A percentile compares a stretch with the other conserved stretches of the same genome.
phyloP scores from a whole-genome alignment of 2,329 filamentous ascomycete genomes.

The Cladophialophora psammophila region DNA sequence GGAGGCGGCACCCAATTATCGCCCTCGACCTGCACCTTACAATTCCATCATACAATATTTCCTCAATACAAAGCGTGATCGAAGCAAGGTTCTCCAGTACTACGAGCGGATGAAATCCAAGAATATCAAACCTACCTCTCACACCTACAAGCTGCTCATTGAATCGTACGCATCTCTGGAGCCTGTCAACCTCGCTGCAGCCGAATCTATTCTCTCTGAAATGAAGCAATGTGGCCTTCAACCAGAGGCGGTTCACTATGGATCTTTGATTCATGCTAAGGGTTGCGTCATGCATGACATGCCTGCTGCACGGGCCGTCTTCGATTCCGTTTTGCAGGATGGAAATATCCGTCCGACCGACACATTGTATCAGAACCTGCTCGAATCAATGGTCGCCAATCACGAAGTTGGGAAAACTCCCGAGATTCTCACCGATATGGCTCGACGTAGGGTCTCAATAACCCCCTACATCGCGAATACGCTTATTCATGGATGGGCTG shows the following conservation, averaged over 20 bases:
- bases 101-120: constrained; percentile 92
- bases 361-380: constrained; percentile 94
- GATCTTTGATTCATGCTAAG: constrained; percentile 92
- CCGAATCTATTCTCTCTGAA: constrained; percentile 79
- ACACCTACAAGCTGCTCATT: constrained; percentile 97
- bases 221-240: constrained; percentile 77
- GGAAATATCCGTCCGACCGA: constrained; percentile 74
- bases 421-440: constrained; percentile 78
- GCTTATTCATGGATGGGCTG: constrained; percentile 94
- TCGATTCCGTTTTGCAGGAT: constrained; percentile 79
- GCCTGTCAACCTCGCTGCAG: constrained; percentile 85
- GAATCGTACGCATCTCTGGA: constrained; percentile 95
- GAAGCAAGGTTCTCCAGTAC: constrained; percentile 89
- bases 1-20: constrained; percentile 99
- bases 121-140: constrained; percentile 87
- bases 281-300: constrained; percentile 94
- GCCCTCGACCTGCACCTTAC: constrained; percentile 94
- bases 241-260: constrained; percentile 93
- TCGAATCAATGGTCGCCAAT: constrained; percentile 96
- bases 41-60: constrained; percentile 99
- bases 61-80: constrained; percentile 95
- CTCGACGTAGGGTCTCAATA: constrained; percentile 74
- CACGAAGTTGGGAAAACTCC: constrained; percentile 81
- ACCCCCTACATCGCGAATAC: constrained; percentile 99
- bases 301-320: constrained; percentile 78